Conservation (phyloP, 352 stramenopile genomes). For the Aphanomyces astaci region DNA sequence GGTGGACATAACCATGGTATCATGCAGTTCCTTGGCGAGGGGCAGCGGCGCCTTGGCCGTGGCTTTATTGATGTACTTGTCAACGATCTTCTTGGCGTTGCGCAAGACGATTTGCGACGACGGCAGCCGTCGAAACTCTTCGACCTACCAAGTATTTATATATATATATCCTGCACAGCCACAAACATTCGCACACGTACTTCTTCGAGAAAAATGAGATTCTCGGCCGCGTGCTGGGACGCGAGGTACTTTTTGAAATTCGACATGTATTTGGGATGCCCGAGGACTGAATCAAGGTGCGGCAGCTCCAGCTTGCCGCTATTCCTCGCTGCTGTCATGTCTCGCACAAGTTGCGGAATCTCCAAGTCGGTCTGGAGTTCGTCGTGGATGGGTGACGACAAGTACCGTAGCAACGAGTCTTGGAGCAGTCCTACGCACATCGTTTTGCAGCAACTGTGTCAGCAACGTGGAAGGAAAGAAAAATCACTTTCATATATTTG, state of each 20-base stretch:
- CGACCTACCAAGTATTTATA: slow-evolving; percentile 29
- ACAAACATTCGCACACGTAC: no score
- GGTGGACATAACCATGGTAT: slow-evolving; percentile 39
- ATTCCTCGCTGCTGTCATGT: neutral
- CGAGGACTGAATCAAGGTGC: neutral
- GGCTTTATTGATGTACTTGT: slow-evolving; percentile 76
- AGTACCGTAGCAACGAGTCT: neutral
- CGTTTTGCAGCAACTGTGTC: no score
- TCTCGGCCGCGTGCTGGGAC: slow-evolving; percentile 65
- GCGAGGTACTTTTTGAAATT: slow-evolving; percentile 63
- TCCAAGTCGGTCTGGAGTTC: neutral
- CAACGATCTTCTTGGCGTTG: slow-evolving; percentile 75
- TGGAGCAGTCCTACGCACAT: slow-evolving; percentile 26
- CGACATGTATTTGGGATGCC: slow-evolving; percentile 28
- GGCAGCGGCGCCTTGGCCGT: slow-evolving; percentile 39
- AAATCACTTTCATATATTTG: no score
- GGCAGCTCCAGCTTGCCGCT: neutral
- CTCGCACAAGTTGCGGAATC: slow-evolving; percentile 24
- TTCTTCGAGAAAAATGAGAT: slow-evolving; percentile 77
- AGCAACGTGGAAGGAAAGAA: no score
- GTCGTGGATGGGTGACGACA: neutral
- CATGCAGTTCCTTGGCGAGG: slow-evolving; percentile 36
- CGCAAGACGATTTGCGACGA: slow-evolving; percentile 78
- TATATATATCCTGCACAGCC: neutral
- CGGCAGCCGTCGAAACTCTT: slow-evolving; percentile 65